Base-by-base conservation (phyloP, 2,329 filamentous ascomycete genomes). In the Dactylellina drechsleri region DNA sequence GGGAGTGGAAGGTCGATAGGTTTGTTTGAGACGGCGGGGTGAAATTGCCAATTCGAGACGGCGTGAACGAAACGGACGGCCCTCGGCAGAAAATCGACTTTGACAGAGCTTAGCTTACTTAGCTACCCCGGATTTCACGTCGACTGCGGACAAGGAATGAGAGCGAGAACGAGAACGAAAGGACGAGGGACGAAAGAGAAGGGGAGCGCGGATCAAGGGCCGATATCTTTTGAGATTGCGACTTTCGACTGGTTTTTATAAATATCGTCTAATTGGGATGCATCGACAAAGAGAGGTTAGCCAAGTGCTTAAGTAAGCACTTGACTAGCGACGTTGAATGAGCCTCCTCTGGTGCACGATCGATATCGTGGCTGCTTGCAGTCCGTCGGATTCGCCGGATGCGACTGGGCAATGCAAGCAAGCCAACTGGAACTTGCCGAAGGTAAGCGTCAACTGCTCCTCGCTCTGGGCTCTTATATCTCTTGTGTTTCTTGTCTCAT, bases 41-140 rank as follows among this genome's bases (percentile, higher is more conserved):
- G 62, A 74, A 74, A 66, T 66, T 13, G 49, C 62, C 36, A 8
- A 59, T 66, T 73, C 47, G 56, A 66, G 66, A 40, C 57, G 50
- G 49, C 26, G 40, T 45, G 28, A 26, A 49, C 57, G 31, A 36
- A 36, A 36, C 43, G 43, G 13, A n/a, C n/a, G 61, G 41, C 57
- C 62, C 70, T 74, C 70, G 70, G 70, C 62, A 67, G 70, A 74
- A 36, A 74, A 56, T 61, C 56, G 47, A 52, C 28, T 28, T 66
- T 26, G 43, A 56, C 47, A 36, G 40, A 26, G 12, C 28, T 57
- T 74, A 36, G 31, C 31, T 36, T 1, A 36, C 6, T 36, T 7
- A 36, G 31, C 31, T 36, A 74, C 70, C 70, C 70, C 70, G 52
- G 70, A 74, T 74, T 65, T 41, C 36, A 53, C 40, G 18, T 20